Evolutionary conservation across 73 alveolate species (phyloP), one percentile per base, ranked within the genome.

Genomic region (Tetrahymena borealis): DNA sequence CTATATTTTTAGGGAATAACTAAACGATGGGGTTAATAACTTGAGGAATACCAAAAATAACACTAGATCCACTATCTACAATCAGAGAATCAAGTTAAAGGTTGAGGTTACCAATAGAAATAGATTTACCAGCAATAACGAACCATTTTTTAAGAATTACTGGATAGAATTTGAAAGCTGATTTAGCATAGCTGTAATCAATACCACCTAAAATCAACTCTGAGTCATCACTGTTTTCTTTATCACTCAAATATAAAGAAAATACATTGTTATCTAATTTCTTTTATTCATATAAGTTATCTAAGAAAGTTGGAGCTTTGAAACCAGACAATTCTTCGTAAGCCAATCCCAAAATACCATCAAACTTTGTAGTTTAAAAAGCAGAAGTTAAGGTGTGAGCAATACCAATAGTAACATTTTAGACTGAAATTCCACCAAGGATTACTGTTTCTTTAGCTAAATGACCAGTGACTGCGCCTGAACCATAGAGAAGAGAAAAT

Each of bases 361-460:
- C 85, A 60, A 60, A 60, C 13, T 60, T 60, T 13, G 85, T 93
- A 40, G 96, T 94, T 78, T 78, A 15, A 94, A 96, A 96, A 28
- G 97, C 94, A 33, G 85, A 60, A 28, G 92, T 38, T 43, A 93
- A 96, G 38, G 94, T 39, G 79, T 38, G 90, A 93, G 96, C 93
- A 60, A 93, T 96, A 42, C 98, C 98, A 92, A 96, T 94, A 2
- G 91, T 92, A 91, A 95, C 92, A 60, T 93, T 78, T 20, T 78
- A 40, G 18, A 96, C 94, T 33, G 32, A 32, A 15, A 90, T 91
- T 33, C 41, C 96, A 11, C 98, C 98, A 90, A 96, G 95, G 90
- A 39, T 90, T 33, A 92, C 94, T 37, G 90, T 91, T 85, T 96
- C 98, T 32, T 78, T 77, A 24, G 96, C 91, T 78, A 94, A 93